Base-by-base conservation (phyloP, 495 filamentous ascomycete genomes). In the Penicillium bialowiezense region DNA sequence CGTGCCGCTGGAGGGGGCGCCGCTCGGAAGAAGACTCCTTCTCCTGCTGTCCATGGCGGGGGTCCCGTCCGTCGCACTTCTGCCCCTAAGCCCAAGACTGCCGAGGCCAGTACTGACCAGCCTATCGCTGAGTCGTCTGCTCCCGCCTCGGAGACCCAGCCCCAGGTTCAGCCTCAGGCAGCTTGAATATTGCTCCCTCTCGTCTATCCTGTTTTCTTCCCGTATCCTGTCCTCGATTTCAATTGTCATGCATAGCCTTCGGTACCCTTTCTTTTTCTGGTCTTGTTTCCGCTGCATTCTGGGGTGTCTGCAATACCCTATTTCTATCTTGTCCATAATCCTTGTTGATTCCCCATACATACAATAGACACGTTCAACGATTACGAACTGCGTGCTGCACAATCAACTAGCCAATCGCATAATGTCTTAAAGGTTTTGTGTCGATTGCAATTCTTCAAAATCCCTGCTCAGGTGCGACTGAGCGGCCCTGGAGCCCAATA, bases 1-100 rank as follows among this genome's bases (percentile, higher is more conserved):
- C 59, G 67, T 34, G 75, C 74, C 10, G 74, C 74, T 24, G 67
- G 61, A 15, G 58, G 75, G 14, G 63, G 61, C 13, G 54, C 56
- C 17, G 46, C 52, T 4, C 49, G 71, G n/a, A 48, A 50, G 7
- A 75, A 75, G 53, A 33, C 59, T 13, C 46, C 48, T 12, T 55
- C 65, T 10, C 49, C 65, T 7, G 43, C 47, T 31, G 26, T 48
- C 4, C 58, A 58, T 29, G 59, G 52, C 19, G 58, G 57, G 14
- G 71, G 72, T 31, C 72, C 72, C 2, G 69, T 75, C 36, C 71
- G 72, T 33, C 73, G 71, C 29, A 65, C 60, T 39, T 62, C 65
- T 41, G 60, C 64, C 33, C 65, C 71, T 1, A 55, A 52, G 13
- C 65, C 69, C 14, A 55, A 54, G 19, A 48, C 51, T 36, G 29